These are phyloP conservation scores for Termitomyces sp. DNA, from an alignment of 768 basidiomycete genomes.

Conservation along the genomic window DNA sequence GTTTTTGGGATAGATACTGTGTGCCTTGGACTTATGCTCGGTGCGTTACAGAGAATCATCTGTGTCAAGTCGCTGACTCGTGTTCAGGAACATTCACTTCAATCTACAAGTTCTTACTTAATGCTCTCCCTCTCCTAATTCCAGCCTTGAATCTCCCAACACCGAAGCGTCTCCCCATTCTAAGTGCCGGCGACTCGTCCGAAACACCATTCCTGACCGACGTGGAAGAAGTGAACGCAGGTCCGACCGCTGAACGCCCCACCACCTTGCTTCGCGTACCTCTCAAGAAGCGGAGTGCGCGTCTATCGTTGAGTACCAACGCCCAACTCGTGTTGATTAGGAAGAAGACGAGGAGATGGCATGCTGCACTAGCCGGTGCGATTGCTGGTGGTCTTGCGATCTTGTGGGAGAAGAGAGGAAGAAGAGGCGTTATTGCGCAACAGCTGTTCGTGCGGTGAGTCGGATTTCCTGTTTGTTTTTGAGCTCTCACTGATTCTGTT, in stretches of 20 bases:
- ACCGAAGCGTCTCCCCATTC: constrained; percentile 23
- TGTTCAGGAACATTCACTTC: constrained; percentile 65
- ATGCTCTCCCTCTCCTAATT: constrained; percentile 70
- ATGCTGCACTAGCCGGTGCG: constrained; percentile 75
- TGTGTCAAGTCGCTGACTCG: not conserved
- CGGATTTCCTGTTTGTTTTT: not conserved
- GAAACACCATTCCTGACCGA: constrained; percentile 14
- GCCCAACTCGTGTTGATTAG: constrained; percentile 61
- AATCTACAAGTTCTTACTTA: constrained; percentile 77
- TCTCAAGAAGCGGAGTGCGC: constrained; percentile 34
- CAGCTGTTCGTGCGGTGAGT: constrained; percentile 85
- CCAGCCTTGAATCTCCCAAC: constrained; percentile 36
- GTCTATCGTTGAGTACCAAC: constrained; percentile 59
- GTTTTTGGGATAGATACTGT: constrained; percentile 81
- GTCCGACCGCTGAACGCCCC: constrained; percentile 21
- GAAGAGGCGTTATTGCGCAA: constrained; percentile 71
- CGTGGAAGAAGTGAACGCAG: constrained; percentile 8
- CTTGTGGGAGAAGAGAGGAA: constrained; percentile 67
- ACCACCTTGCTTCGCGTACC: constrained; percentile 25
- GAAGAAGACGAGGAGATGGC: constrained; percentile 71
- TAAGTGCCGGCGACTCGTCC: constrained; percentile 20
- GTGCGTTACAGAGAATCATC: constrained; percentile 27
- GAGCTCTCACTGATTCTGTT: not conserved
- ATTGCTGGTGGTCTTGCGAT: constrained; percentile 71
- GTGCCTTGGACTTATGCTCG: constrained; percentile 87